Percentiles rank a stretch among this genome's conserved stretches.
These are phyloP conservation scores for Penicillium sp. DNA, from an alignment of 2,329 filamentous ascomycete genomes.

Conservation along the genomic window DNA sequence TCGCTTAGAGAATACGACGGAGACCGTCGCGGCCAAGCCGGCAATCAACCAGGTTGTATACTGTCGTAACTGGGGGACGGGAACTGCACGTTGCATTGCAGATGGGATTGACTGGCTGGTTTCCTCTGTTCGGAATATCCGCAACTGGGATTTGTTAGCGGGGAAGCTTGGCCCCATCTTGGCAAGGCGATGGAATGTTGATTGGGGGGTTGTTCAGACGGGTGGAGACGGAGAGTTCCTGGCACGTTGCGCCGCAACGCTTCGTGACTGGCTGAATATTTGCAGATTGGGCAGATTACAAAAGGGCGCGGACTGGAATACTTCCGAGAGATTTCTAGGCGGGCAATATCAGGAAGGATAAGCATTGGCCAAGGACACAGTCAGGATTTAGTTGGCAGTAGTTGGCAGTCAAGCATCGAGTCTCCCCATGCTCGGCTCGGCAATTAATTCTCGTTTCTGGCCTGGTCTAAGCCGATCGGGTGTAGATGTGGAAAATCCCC, in stretches of 20 bases:
- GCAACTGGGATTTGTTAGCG: conserved; percentile 4
- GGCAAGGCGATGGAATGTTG: neutral
- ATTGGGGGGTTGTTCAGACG: conserved; percentile 12
- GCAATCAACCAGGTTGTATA: neutral
- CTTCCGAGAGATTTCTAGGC: conserved; percentile 3
- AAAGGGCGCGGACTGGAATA: neutral
- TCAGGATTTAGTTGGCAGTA: neutral
- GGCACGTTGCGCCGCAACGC: conserved; percentile 19
- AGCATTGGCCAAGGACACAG: neutral
- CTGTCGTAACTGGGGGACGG: too few species aligned
- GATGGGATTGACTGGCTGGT: conserved; percentile 24
- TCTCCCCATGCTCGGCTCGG: neutral
- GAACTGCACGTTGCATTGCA: conserved; percentile 9
- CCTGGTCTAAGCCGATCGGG: neutral
- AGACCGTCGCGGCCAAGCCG: neutral
- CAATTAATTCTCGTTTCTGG: neutral
- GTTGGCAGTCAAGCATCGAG: neutral
- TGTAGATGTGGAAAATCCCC: neutral
- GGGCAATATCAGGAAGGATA: neutral
- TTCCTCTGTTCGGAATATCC: conserved; percentile 4
- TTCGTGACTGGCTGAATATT: conserved; percentile 18
- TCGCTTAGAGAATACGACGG: conserved; percentile 14
- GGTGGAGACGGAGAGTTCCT: conserved; percentile 8
- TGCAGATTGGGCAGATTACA: neutral
- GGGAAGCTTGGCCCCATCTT: conserved; percentile 8